Evolutionary conservation across 2,329 filamentous ascomycete genomes (phyloP).

Genomic region (Plenodomus biglobosus): DNA sequence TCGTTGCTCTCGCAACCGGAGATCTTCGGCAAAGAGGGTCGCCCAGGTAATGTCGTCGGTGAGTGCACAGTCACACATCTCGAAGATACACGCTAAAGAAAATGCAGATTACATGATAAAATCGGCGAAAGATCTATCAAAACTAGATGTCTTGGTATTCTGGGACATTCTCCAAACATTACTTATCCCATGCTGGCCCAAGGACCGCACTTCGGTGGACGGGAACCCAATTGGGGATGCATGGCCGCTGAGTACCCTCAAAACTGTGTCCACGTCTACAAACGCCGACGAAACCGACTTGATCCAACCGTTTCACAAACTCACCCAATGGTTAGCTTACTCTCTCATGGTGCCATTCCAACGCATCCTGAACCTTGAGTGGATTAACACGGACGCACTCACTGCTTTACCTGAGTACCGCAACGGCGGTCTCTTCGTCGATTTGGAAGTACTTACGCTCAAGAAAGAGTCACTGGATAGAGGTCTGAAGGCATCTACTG

Average conservation of each 20-base stretch:
- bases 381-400: conserved; percentile 76
- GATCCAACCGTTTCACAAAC: conserved; percentile 85
- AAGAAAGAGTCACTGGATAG: conserved; percentile 67
- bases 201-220: conserved; percentile 79
- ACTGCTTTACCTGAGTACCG: conserved; percentile 90
- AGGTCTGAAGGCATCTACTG: conserved; percentile 67
- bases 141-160: conserved; percentile 73
- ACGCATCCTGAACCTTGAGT: conserved; percentile 74
- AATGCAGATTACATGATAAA: conserved; percentile 18
- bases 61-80: conserved; percentile 32
- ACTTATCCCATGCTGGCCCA: conserved; percentile 82
- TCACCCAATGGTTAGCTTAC: conserved; percentile 93
- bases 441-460: conserved; percentile 75
- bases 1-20: conserved; percentile 71
- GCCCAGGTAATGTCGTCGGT: conserved; percentile 93
- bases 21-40: conserved; percentile 76
- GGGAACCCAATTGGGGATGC: conserved; percentile 85
- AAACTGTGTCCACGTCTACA: conserved; percentile 59
- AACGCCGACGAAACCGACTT: conserved; percentile 44
- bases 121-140: conserved; percentile 18
- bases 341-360: conserved; percentile 82
- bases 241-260: conserved; percentile 83
- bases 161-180: conserved; percentile 89
- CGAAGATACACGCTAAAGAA: not conserved
- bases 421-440: conserved; percentile 84